phyloP scores from a whole-genome alignment of 2,329 filamentous ascomycete species.

The Penicillium olsonii region DNA sequence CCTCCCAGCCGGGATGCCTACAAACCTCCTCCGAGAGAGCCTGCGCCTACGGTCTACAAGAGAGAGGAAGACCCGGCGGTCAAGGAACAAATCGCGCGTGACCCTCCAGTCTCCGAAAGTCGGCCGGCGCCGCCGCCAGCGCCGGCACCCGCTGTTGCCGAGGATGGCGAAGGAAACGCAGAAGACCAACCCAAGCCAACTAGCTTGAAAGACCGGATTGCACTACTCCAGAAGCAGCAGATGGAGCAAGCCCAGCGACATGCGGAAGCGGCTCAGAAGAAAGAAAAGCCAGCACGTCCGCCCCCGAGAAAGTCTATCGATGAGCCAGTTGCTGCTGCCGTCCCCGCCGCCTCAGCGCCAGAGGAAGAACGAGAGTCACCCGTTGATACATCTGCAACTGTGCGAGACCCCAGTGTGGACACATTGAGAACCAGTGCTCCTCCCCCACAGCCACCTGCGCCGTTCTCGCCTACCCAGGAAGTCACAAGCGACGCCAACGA shows the following conservation, averaged over 20 bases:
- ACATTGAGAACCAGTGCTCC: slow-evolving; percentile 35
- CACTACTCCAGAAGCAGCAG: slow-evolving; percentile 89
- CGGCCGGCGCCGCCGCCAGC: slow-evolving; percentile 26
- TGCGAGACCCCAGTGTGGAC: slow-evolving; percentile 40
- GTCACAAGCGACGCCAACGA: slow-evolving; percentile 64
- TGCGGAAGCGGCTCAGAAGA: slow-evolving; percentile 74
- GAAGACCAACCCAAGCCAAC: slow-evolving; percentile 89
- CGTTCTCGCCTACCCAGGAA: slow-evolving; percentile 51
- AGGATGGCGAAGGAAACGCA: slow-evolving; percentile 54
- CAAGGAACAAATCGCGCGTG: slow-evolving; percentile 34
- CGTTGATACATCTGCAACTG: slow-evolving; percentile 34
- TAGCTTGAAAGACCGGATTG: slow-evolving; percentile 93
- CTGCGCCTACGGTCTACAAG: slow-evolving; percentile 74
- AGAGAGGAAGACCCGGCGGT: slow-evolving; percentile 77
- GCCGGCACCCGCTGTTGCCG: slow-evolving; percentile 31
- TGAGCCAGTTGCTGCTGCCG: slow-evolving; percentile 33
- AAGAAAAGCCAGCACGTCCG: slow-evolving; percentile 82
- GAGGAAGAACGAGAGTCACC: slow-evolving; percentile 32
- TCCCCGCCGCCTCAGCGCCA: slow-evolving; percentile 14
- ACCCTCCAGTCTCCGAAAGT: slow-evolving; percentile 37
- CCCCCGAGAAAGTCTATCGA: slow-evolving; percentile 65
- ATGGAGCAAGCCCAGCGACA: slow-evolving; percentile 82
- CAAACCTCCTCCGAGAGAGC: slow-evolving; percentile 72
- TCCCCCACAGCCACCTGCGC: slow-evolving; percentile 37
- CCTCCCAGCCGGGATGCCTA: slow-evolving; percentile 92